Percentiles rank a stretch among this genome's conserved stretches.
These are phyloP conservation scores for Parietaria judaica DNA, from an alignment of 306 rosid species.

Conservation along the genomic window DNA sequence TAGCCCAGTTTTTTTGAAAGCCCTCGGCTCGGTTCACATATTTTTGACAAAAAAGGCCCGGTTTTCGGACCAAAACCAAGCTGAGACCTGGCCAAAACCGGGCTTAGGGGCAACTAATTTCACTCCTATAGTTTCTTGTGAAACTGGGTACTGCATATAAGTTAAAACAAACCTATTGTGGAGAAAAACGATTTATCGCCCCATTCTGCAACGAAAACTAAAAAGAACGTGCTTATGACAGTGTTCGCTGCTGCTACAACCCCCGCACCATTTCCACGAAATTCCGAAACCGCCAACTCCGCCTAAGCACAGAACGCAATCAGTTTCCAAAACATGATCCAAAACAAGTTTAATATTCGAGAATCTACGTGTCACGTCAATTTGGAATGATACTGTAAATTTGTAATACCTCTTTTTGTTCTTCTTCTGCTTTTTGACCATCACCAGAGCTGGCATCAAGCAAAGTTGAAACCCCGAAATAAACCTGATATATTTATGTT, in stretches of 20 bases:
- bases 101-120: too few relatives aligned
- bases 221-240: constrained; percentile 54
- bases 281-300: constrained; percentile 82
- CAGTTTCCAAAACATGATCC: not conserved
- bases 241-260: constrained; percentile 78
- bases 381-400: not conserved
- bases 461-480: constrained; percentile 93
- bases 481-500: constrained; percentile 41
- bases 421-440: constrained; percentile 72
- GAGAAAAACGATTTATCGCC: constrained; percentile 98
- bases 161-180: constrained; percentile 61
- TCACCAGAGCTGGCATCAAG: constrained; percentile 77
- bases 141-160: too few relatives aligned
- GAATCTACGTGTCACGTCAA: not conserved
- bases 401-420: constrained; percentile 91
- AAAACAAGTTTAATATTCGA: not conserved
- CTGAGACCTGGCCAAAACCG: too few relatives aligned
- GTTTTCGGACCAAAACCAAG: too few relatives aligned
- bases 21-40: too few relatives aligned
- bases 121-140: too few relatives aligned
- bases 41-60: too few relatives aligned
- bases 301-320: constrained; percentile 35
- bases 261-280: constrained; percentile 86
- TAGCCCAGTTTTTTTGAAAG: too few relatives aligned
- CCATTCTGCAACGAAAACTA: constrained; percentile 98